A percentile compares a stretch with the other conserved stretches of the same genome.
phyloP scores from a whole-genome alignment of 2,329 filamentous ascomycete genomes.

The Teratosphaeria zuluensis region DNA sequence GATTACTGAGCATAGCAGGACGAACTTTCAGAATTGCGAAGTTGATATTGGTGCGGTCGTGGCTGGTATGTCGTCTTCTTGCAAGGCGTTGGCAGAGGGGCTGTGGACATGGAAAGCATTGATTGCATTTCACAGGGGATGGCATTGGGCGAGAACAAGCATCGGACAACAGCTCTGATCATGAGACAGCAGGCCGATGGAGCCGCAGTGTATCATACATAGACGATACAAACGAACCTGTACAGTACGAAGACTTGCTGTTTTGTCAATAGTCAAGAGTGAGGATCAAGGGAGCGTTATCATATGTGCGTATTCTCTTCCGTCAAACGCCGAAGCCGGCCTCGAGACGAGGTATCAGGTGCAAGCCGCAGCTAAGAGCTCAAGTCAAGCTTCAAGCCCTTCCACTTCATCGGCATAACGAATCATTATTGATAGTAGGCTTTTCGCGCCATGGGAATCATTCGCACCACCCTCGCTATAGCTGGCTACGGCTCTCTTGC shows the following conservation, averaged over 20 bases:
- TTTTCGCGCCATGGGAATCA: conserved; percentile 20
- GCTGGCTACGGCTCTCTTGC: conserved; percentile 29
- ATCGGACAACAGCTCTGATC: no score
- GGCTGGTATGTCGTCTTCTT: neutral
- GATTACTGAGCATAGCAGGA: no score
- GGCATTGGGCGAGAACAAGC: neutral
- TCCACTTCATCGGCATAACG: neutral
- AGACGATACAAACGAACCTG: no score
- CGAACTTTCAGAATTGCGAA: neutral
- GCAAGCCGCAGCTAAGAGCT: neutral
- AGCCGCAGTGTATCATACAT: neutral
- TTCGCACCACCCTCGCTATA: conserved; percentile 21
- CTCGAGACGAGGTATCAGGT: neutral
- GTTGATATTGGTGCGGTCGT: neutral
- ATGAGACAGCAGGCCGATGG: neutral
- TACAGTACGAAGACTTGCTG: no score
- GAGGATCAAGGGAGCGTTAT: no score
- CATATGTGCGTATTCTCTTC: no score
- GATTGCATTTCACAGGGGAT: neutral
- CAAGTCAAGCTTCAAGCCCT: neutral
- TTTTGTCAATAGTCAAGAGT: no score
- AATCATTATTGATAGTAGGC: neutral
- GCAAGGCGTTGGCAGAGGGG: neutral
- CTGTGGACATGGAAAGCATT: neutral
- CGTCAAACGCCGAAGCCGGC: neutral